Evolutionary conservation across 352 stramenopile species (phyloP), one percentile per base, ranked within the genome.

Genomic region (Peronospora destructor): DNA sequence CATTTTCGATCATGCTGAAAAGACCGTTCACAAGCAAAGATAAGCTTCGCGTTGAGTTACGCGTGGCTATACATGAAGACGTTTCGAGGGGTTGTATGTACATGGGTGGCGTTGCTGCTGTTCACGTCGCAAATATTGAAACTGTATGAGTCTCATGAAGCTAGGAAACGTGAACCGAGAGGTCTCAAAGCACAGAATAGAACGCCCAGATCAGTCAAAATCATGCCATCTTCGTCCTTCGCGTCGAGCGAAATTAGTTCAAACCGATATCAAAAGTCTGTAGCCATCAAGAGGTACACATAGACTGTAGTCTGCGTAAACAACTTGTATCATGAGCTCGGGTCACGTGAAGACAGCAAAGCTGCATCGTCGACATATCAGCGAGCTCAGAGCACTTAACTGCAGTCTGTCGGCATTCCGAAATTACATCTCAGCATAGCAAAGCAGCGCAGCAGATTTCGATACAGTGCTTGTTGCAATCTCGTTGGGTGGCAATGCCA

Each of bases 121-220:
- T 74, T 41, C 53, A 61, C 21, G 74, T 82, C 8, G 23, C 67
- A 0, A 76, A 59, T 42, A 70, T 71, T 13, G 49, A 59, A 10
- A 78, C 21, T 88, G 77, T 29, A 47, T 85, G 36, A 34, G 19
- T 14, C 61, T 83, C 3, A 59, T 84, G n/a, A 42, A 55, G 7
- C 54, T 49, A 1, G 81, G 78, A 12, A 84, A 85, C 19, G 67
- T 60, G 5, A 84, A 91, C 26, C 76, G 87, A 13, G 83, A 76
- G 2, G 84, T 90, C 6, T 84, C 85, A 10, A 1, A 76, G 71
- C 26, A 97, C 88, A 0, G 57, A 73, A 29, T 94, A 94, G 80
- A 97, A 97, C 55, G 83, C 74, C 0, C 66, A 89, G 40, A 91
- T 70, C 38, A 94, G 77, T 54, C 81, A 87, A 12, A 93, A 74